phyloP scores from a whole-genome alignment of 2,329 filamentous ascomycete genomes.

The Knufia petricola region DNA sequence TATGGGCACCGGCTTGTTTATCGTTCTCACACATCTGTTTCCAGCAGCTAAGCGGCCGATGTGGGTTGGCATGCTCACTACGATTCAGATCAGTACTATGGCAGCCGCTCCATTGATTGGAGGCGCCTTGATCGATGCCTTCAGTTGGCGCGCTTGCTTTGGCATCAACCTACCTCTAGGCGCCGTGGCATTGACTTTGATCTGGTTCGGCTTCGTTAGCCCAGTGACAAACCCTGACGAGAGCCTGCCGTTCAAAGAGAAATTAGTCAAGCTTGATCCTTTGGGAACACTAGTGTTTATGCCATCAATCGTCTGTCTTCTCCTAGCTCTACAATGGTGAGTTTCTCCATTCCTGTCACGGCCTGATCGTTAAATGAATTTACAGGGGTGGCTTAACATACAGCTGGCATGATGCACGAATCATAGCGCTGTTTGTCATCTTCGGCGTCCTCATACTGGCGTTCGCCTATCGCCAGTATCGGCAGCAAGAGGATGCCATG shows the following conservation, averaged over 20 bases:
- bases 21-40: slow-evolving; percentile 15
- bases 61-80: slow-evolving; percentile 17
- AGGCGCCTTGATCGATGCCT: slow-evolving; percentile 28
- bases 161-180: slow-evolving; percentile 38
- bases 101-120: slow-evolving; percentile 27
- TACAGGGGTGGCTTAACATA: slow-evolving; percentile 25
- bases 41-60: slow-evolving; percentile 25
- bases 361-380: too few species aligned
- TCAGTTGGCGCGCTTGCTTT: slow-evolving; percentile 32
- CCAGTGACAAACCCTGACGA: background rate
- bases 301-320: slow-evolving; percentile 24
- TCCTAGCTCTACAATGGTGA: slow-evolving; percentile 27
- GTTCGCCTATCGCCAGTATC: slow-evolving; percentile 14
- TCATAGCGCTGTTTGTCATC: slow-evolving; percentile 16
- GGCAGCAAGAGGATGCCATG: slow-evolving; percentile 21
- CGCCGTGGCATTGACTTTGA: background rate
- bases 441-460: slow-evolving; percentile 8
- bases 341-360: too few species aligned
- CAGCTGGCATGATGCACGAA: slow-evolving; percentile 11
- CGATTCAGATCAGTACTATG: background rate
- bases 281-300: slow-evolving; percentile 28
- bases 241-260: slow-evolving; percentile 14
- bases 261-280: slow-evolving; percentile 27
- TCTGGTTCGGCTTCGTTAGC: background rate
- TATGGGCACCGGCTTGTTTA: slow-evolving; percentile 17